Conservation (phyloP, 192 early-diverging fungal species). For the Podila verticillata region DNA sequence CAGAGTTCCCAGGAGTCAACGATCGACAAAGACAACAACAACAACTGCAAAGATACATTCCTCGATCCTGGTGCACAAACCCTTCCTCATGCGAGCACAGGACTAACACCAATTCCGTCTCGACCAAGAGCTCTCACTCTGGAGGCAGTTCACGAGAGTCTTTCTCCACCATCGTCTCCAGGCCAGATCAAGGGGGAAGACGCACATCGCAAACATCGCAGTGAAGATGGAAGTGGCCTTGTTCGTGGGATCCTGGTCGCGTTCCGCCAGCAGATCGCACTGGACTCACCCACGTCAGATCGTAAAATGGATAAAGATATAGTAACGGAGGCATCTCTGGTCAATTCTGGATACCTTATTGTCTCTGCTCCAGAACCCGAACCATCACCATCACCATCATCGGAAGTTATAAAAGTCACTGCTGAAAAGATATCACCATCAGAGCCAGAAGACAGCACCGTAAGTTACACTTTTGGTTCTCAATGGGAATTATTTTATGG, state of each 20-base stretch:
- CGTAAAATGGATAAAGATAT: background rate
- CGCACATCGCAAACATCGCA: constrained; percentile 21
- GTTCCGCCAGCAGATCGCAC: constrained; percentile 27
- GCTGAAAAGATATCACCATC: background rate
- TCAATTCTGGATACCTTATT: background rate
- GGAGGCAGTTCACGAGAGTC: constrained; percentile 2
- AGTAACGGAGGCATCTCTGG: background rate
- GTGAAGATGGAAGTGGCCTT: constrained; percentile 25
- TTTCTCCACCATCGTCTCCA: background rate
- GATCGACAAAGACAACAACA: background rate
- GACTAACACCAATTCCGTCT: constrained; percentile 7
- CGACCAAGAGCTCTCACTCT: constrained; percentile 16
- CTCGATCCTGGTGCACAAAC: constrained; percentile 17
- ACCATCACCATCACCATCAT: background rate
- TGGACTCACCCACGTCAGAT: constrained; percentile 9
- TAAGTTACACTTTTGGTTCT: background rate
- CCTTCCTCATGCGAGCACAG: constrained; percentile 18
- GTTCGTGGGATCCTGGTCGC: constrained; percentile 29
- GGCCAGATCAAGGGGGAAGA: background rate
- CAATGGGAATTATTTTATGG: too few species aligned
- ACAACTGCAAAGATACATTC: constrained; percentile 5
- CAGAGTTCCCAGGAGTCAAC: background rate
- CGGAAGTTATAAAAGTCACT: background rate
- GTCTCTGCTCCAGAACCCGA: background rate
- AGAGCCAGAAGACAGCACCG: background rate